Conservation (phyloP, 140 eudicot genomes). For the Erigeron philadelphicus region DNA sequence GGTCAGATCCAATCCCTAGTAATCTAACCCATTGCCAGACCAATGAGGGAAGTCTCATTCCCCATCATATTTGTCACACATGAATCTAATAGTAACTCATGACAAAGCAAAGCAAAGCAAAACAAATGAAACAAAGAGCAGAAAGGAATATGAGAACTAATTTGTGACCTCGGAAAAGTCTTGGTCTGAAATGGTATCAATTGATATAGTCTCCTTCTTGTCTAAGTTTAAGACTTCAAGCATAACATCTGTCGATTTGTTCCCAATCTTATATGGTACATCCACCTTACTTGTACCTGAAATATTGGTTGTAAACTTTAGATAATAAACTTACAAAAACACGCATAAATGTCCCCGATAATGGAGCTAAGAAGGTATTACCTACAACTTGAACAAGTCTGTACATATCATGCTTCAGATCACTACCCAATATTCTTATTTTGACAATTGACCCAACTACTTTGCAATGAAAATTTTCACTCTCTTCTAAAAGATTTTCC, state of each 20-base stretch:
- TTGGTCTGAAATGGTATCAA: constrained; percentile 72
- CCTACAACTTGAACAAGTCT: constrained; percentile 92
- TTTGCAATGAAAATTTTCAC: constrained; percentile 54
- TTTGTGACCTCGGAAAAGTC: constrained; percentile 75
- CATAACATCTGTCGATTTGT: constrained; percentile 45
- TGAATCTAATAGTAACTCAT: not conserved
- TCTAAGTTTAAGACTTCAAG: constrained; percentile 79
- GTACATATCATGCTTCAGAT: constrained; percentile 69
- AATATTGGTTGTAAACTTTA: constrained; percentile 21
- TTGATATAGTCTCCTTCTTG: constrained; percentile 73
- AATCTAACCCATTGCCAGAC: not conserved
- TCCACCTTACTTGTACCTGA: constrained; percentile 75
- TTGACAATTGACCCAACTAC: constrained; percentile 89
- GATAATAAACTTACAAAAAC: constrained; percentile 4
- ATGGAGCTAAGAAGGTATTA: constrained; percentile 24
- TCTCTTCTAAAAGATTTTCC: constrained; percentile 58
- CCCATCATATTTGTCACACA: not conserved
- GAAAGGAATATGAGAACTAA: too few relatives aligned
- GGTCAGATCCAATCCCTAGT: not conserved
- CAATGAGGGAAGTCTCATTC: not conserved
- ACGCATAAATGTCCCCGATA: not conserved
- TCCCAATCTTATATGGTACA: constrained; percentile 54
- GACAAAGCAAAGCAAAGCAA: too few relatives aligned
- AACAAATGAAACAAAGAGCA: too few relatives aligned
- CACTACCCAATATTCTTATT: constrained; percentile 60